A percentile compares a stretch with the other conserved stretches of the same genome.
Conservation (phyloP, 2,329 filamentous ascomycete genomes). For the Hymenoscyphus albidus region DNA sequence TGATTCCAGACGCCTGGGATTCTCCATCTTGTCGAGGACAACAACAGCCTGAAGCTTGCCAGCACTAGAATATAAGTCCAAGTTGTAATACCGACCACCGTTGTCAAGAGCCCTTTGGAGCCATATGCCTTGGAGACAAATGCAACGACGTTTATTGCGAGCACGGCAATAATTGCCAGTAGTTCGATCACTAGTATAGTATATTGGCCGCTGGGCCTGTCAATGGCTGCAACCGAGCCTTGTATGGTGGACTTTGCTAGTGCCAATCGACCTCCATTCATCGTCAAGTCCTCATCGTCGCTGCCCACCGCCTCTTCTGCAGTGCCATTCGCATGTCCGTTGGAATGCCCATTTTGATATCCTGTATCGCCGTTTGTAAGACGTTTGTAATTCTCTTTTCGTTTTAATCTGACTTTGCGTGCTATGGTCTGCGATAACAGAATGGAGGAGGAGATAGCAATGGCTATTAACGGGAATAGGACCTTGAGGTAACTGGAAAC, state of each 20-base stretch:
- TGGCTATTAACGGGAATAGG: conserved; percentile 70
- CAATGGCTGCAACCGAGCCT: conserved; percentile 65
- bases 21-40: conserved; percentile 60
- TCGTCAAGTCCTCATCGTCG: conserved; percentile 52
- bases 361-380: conserved; percentile 44
- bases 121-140: conserved; percentile 60
- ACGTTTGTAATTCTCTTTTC: conserved; percentile 52
- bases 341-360: conserved; percentile 18
- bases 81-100: conserved; percentile 62
- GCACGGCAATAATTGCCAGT: conserved; percentile 65
- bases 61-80: conserved; percentile 82
- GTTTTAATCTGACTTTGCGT: conserved; percentile 50
- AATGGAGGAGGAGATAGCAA: conserved; percentile 65
- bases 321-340: conserved; percentile 32
- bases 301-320: conserved; percentile 55
- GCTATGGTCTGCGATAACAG: conserved; percentile 57
- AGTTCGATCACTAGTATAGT: conserved; percentile 70
- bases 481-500: conserved; percentile 68
- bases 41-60: conserved; percentile 66
- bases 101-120: conserved; percentile 53
- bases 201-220: conserved; percentile 71
- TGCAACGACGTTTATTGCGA: conserved; percentile 64
- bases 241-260: conserved; percentile 59
- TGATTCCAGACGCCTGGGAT: conserved; percentile 85
- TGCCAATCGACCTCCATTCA: conserved; percentile 53